Conservation (phyloP, 2,329 filamentous ascomycete genomes). For the Magnaporthiopsis rhizophila region DNA sequence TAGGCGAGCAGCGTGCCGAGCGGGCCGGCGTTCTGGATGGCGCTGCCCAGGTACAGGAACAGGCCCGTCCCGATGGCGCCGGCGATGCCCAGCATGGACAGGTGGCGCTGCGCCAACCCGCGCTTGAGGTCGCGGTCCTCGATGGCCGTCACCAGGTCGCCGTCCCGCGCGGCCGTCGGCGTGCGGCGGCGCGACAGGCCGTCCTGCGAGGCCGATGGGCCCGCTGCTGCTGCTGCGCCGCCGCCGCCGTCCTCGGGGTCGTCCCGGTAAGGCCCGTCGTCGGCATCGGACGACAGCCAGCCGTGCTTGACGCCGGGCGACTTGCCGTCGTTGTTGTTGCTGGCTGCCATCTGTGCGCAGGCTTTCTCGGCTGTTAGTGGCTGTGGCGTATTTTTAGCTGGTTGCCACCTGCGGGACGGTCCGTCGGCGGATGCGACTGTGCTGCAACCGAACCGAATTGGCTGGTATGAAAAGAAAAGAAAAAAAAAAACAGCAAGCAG, state of each 20-base stretch:
- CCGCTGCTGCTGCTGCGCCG: not conserved
- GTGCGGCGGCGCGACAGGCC: not conserved
- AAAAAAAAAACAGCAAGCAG: too few relatives aligned
- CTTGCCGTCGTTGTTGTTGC: not conserved
- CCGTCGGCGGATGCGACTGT: too few relatives aligned
- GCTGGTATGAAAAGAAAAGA: too few relatives aligned
- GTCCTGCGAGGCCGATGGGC: not conserved
- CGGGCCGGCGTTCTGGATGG: constrained; percentile 16
- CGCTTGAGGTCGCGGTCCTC: constrained; percentile 10
- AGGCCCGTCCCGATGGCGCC: constrained; percentile 38
- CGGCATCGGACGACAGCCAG: not conserved
- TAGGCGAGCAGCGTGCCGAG: constrained; percentile 25
- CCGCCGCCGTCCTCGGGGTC: not conserved
- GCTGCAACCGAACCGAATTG: too few relatives aligned
- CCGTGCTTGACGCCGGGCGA: constrained; percentile 2
- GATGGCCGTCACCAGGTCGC: constrained; percentile 4
- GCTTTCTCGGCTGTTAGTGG: too few relatives aligned
- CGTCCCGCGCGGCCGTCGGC: not conserved
- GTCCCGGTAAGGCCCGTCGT: too few relatives aligned
- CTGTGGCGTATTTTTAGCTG: too few relatives aligned
- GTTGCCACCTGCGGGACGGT: too few relatives aligned
- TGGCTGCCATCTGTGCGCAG: too few relatives aligned
- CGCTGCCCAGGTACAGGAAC: constrained; percentile 11
- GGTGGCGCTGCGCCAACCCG: constrained; percentile 35
- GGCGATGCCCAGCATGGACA: constrained; percentile 43